Conservation (phyloP, 257 asterid species). For the Apocynum venetum region DNA sequence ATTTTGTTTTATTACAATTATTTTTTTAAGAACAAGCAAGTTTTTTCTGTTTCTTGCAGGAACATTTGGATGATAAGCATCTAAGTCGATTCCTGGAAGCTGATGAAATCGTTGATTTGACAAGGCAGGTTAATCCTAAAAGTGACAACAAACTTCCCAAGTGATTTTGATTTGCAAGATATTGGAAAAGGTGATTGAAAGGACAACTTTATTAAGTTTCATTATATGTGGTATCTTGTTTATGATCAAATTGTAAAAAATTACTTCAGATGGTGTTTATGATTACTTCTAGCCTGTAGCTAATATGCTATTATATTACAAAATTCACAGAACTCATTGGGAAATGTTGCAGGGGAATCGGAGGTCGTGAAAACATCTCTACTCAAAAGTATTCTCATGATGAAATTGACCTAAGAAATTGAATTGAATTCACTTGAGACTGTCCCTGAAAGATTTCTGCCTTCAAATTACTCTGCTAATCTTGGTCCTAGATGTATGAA, state of each 20-base stretch:
- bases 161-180: constrained; percentile 7
- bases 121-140: constrained; percentile 35
- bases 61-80: constrained; percentile 90
- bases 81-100: constrained; percentile 76
- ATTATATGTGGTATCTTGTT: background rate
- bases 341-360: background rate
- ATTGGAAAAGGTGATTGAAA: constrained; percentile 12
- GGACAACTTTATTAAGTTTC: background rate
- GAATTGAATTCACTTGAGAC: background rate
- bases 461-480: background rate
- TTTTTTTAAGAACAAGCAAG: background rate
- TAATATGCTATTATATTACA: no score
- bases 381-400: background rate
- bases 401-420: background rate
- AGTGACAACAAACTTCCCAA: constrained; percentile 31
- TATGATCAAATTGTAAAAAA: background rate
- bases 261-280: background rate
- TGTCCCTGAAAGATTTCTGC: background rate
- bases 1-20: background rate
- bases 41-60: constrained; percentile 31
- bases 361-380: background rate
- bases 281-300: background rate
- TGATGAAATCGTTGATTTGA: constrained; percentile 46
- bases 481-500: background rate
- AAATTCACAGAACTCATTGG: background rate